A percentile compares a stretch with the other conserved stretches of the same genome.
Evolutionary conservation across 345 rosid species (phyloP).

Genomic region (Erodium maritimum): DNA sequence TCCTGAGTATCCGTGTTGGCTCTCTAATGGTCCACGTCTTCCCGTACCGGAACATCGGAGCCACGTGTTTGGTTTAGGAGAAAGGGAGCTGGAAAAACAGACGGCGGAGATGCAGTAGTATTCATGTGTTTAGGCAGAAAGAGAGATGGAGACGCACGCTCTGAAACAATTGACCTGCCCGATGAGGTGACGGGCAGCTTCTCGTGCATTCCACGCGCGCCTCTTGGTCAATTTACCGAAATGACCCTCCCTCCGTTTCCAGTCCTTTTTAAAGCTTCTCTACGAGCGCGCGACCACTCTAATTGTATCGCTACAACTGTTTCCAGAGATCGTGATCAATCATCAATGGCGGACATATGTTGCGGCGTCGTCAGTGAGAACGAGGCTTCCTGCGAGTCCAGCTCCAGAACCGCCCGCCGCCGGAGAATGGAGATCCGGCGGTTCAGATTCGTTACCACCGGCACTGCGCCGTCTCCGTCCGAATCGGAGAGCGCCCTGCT

Average conservation of each 20-base stretch:
- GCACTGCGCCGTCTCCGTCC: constrained; percentile 8
- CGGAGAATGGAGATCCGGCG: constrained; percentile 56
- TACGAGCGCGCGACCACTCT: background rate
- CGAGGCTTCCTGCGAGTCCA: constrained; percentile 22
- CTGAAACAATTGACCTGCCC: constrained; percentile 17
- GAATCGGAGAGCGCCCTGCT: background rate
- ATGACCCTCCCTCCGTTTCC: background rate
- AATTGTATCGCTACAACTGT: background rate
- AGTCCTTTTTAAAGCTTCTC: constrained; percentile 1
- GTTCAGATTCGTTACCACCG: constrained; percentile 28
- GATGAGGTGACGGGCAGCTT: constrained; percentile 23
- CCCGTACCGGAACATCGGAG: background rate
- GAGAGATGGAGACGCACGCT: background rate
- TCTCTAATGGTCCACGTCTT: constrained; percentile 32
- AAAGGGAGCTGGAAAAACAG: constrained; percentile 4
- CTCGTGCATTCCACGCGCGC: constrained; percentile 7
- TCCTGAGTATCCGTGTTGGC: constrained; percentile 10
- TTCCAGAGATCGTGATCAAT: background rate
- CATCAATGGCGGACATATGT: constrained; percentile 46
- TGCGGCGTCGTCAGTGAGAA: constrained; percentile 38
- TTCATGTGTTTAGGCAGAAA: too few relatives aligned
- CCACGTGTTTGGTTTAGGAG: constrained; percentile 28
- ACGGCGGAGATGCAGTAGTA: constrained; percentile 25
- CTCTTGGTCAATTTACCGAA: too few relatives aligned
- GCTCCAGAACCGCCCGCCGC: constrained; percentile 42